Conservation (phyloP, 2,329 filamentous ascomycete genomes). For the Apiospora phragmitis region DNA sequence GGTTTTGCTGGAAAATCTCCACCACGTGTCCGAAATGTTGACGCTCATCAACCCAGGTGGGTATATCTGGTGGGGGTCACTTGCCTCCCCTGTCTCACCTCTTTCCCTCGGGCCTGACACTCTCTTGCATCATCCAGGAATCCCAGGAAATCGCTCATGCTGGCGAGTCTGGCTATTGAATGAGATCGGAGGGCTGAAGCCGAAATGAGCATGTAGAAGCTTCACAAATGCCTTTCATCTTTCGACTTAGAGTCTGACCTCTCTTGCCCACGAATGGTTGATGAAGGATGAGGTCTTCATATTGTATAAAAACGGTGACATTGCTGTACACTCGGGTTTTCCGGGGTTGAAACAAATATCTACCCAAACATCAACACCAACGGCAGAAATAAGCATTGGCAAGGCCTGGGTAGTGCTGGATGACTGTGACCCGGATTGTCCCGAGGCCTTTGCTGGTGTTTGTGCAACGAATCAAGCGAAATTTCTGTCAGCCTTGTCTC, state of each 20-base stretch:
- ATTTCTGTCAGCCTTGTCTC: constrained; percentile 32
- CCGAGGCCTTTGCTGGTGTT: background rate
- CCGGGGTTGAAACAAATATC: background rate
- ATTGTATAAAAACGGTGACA: background rate
- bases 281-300: background rate
- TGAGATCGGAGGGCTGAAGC: background rate
- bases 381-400: background rate
- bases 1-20: constrained; percentile 1
- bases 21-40: constrained; percentile 1
- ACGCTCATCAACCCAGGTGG: background rate
- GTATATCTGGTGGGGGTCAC: background rate
- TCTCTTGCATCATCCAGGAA: constrained; percentile 3
- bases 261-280: background rate
- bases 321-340: background rate
- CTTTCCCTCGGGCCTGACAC: background rate
- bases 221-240: background rate
- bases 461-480: background rate
- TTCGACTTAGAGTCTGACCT: no score
- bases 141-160: background rate
- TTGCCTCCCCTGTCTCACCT: background rate
- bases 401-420: background rate
- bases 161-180: background rate
- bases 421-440: background rate
- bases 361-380: background rate
- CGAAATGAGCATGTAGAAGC: background rate